Base-by-base conservation (phyloP, 495 filamentous ascomycete genomes). In the Copromyces sp. region DNA sequence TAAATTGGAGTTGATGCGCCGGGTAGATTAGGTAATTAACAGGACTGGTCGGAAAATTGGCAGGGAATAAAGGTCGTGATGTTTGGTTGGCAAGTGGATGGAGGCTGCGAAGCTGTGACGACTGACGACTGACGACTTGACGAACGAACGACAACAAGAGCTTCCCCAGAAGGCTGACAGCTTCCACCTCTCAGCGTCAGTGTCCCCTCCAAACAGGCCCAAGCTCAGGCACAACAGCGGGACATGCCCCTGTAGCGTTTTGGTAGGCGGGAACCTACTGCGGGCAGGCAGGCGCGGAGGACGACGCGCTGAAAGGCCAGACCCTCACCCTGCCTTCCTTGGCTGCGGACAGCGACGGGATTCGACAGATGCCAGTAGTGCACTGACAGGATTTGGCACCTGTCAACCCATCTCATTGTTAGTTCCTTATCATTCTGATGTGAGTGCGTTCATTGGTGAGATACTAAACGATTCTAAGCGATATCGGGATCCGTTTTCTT, bases 41-140 rank as follows among this genome's bases (percentile, higher is more conserved):
- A 11, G 20, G 53, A 17, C 53, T 59, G 29, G 32, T 65, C 53
- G 29, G 29, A 65, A 65, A 35, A 16, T 14, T 65, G 53, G 53
- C 53, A 17, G 35, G 20, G 20, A 44, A 39, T 39, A 0, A 29
- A 53, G 35, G 35, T 68, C 40, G 40, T 69, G 73, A 70, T 73
- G 41, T 39, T 39, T 39, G 68, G 71, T 32, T 72, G 69, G 65
- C 53, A 65, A 65, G 47, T 59, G 47, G 47, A 59, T 59, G 73
- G 73, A 76, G 75, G 75, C 75, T 75, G 70, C 75, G 73, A 73
- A 73, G 73, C 75, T 72, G 39, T 75, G 71, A 75, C 74, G 74
- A 75, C 74, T 75, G 71, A 75, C 74, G 74, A 75, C 74, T 69
- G 74, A 61, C 53, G 29, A 53, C 24, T 32, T 69, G 71, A 32